These are phyloP conservation scores for Rosellinia necatrix DNA, from an alignment of 2,329 filamentous ascomycete species.

Conservation along the genomic window DNA sequence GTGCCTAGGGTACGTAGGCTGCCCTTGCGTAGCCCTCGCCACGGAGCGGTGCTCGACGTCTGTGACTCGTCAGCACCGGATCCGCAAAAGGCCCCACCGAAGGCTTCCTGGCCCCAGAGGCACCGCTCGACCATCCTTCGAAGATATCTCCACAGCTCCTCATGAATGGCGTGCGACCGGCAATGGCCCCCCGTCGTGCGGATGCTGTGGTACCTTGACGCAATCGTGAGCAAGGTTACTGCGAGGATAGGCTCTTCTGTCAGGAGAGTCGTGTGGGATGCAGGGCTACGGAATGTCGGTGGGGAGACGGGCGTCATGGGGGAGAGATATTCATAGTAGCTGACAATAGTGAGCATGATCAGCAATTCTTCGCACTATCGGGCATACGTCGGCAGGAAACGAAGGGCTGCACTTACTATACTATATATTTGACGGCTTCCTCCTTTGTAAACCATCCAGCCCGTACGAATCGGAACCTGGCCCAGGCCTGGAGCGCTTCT, in stretches of 20 bases:
- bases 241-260: constrained; percentile 92
- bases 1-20: constrained; percentile 89
- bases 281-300: constrained; percentile 84
- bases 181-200: constrained; percentile 80
- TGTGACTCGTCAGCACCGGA: constrained; percentile 67
- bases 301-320: constrained; percentile 93
- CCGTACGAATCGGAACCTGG: constrained; percentile 89
- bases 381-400: background rate
- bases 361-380: constrained; percentile 5
- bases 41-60: constrained; percentile 70
- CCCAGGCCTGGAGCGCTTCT: constrained; percentile 85
- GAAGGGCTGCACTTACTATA: constrained; percentile 67
- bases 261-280: constrained; percentile 77
- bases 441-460: constrained; percentile 95
- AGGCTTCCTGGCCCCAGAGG: constrained; percentile 95
- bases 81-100: constrained; percentile 84
- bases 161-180: constrained; percentile 88
- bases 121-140: constrained; percentile 94
- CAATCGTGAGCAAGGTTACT: constrained; percentile 87
- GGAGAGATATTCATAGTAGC: constrained; percentile 89
- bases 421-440: constrained; percentile 91
- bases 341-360: constrained; percentile 40
- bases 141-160: constrained; percentile 93
- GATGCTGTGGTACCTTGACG: constrained; percentile 83
- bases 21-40: constrained; percentile 73